Percentiles rank a stretch among this genome's conserved stretches.
phyloP scores from a whole-genome alignment of 2,329 filamentous ascomycete genomes.

The Xylariaceae sp. region DNA sequence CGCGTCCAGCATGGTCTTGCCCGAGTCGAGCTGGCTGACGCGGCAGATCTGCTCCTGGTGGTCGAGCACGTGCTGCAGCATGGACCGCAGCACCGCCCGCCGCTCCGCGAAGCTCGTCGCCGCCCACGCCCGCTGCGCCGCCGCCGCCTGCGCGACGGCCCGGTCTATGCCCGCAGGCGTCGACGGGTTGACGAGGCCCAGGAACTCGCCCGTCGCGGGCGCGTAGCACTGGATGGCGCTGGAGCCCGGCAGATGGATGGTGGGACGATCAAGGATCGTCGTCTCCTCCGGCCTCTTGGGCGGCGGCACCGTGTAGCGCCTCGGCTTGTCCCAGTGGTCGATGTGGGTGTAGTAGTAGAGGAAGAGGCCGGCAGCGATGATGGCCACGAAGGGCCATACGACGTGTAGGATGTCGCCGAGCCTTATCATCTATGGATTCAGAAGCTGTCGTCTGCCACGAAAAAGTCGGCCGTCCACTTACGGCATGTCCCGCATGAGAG shows the following conservation, averaged over 20 bases:
- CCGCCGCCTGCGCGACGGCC: slow-evolving; percentile 63
- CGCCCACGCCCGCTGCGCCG: slow-evolving; percentile 72
- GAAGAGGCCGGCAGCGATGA: slow-evolving; percentile 14
- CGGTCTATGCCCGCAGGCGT: slow-evolving; percentile 72
- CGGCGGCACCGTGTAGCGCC: slow-evolving; percentile 52
- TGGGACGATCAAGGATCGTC: slow-evolving; percentile 49
- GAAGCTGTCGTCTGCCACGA: not conserved
- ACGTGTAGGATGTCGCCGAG: slow-evolving; percentile 12
- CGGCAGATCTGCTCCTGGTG: slow-evolving; percentile 83
- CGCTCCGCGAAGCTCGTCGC: slow-evolving; percentile 70
- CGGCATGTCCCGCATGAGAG: slow-evolving; percentile 20
- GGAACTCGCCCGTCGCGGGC: slow-evolving; percentile 78
- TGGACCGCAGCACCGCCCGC: slow-evolving; percentile 68
- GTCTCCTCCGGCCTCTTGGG: slow-evolving; percentile 55
- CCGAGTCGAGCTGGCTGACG: slow-evolving; percentile 83
- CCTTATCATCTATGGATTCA: slow-evolving; percentile 10
- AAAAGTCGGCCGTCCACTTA: slow-evolving; percentile 9
- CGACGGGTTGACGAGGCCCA: slow-evolving; percentile 71
- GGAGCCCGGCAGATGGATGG: slow-evolving; percentile 58
- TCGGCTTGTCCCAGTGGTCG: slow-evolving; percentile 29
- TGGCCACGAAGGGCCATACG: slow-evolving; percentile 11
- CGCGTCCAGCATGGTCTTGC: slow-evolving; percentile 94
- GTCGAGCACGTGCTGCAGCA: slow-evolving; percentile 77
- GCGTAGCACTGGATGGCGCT: slow-evolving; percentile 75
- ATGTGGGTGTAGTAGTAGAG: slow-evolving; percentile 16